Evolutionary conservation across 768 basidiomycete species (phyloP).

Genomic region (Xerocomus brunneocitrinus): DNA sequence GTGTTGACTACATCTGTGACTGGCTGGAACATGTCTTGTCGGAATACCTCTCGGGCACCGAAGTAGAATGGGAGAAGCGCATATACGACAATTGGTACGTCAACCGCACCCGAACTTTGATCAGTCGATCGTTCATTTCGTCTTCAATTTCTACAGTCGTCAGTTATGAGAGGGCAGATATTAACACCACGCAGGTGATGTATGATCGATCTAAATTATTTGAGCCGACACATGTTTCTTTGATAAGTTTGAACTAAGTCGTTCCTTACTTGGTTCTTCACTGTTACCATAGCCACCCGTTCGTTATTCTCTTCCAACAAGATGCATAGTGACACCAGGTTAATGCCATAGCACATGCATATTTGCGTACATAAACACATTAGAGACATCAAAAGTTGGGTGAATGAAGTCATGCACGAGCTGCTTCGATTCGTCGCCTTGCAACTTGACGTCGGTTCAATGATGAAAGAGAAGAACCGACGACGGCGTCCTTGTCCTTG

Average conservation of each 20-base stretch:
- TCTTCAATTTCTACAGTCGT: constrained; percentile 7
- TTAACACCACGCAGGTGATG: constrained; percentile 3
- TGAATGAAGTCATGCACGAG: constrained; percentile 45
- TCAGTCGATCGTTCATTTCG: neutral
- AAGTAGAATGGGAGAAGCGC: constrained; percentile 25
- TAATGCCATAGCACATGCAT: constrained; percentile 29
- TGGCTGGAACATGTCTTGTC: constrained; percentile 38
- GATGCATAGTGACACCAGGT: neutral
- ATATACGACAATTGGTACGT: constrained; percentile 29
- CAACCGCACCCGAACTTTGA: neutral
- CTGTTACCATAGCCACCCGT: neutral
- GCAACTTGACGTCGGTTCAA: constrained; percentile 85
- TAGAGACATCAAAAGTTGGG: constrained; percentile 6
- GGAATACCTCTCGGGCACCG: constrained; percentile 23
- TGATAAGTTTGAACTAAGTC: neutral
- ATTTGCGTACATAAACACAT: constrained; percentile 27
- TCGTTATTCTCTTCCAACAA: constrained; percentile 6
- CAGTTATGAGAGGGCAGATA: neutral
- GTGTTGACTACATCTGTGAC: constrained; percentile 31
- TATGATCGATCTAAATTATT: neutral
- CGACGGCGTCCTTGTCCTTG: constrained; percentile 69
- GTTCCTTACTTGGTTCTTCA: neutral
- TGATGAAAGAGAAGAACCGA: constrained; percentile 48
- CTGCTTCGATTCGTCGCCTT: constrained; percentile 83
- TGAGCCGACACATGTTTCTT: neutral